These are phyloP conservation scores for Escovopsis sp. DNA, from an alignment of 2,329 filamentous ascomycete species.

Conservation along the genomic window DNA sequence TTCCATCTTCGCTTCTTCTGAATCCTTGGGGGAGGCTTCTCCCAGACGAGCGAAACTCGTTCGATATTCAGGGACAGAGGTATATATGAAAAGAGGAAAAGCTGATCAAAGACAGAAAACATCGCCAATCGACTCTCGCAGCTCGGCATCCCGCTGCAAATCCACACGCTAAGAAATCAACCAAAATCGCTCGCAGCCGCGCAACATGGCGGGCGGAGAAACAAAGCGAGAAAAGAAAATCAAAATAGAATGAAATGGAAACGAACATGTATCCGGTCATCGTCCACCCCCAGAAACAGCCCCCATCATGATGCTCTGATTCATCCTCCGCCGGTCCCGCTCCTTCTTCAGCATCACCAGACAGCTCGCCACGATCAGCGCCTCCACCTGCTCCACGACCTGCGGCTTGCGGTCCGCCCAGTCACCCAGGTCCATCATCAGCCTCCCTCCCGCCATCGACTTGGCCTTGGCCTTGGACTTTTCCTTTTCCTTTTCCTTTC, in stretches of 20 bases:
- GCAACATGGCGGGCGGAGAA: no score
- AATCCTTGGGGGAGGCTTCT: no score
- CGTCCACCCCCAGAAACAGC: conserved; percentile 9
- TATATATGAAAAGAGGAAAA: no score
- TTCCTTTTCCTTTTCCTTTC: no score
- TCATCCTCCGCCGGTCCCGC: conserved; percentile 39
- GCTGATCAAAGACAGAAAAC: no score
- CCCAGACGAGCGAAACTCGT: no score
- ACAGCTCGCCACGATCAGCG: conserved; percentile 40
- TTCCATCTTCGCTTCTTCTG: no score
- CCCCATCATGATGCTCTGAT: conserved; percentile 33
- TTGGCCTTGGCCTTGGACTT: conserved; percentile 9
- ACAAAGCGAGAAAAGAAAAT: background rate
- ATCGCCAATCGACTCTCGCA: no score
- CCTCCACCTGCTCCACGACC: conserved; percentile 24
- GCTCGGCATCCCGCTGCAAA: no score
- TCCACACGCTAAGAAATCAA: background rate
- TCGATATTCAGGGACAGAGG: no score
- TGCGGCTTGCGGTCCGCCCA: conserved; percentile 21
- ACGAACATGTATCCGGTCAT: no score
- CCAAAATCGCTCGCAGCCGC: background rate
- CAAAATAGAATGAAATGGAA: no score
- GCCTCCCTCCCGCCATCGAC: conserved; percentile 29
- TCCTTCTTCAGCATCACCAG: conserved; percentile 52
- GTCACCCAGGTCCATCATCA: conserved; percentile 27